These are phyloP conservation scores for Hortiboletus flavorubellus DNA, from an alignment of 768 basidiomycete genomes.

Conservation along the genomic window DNA sequence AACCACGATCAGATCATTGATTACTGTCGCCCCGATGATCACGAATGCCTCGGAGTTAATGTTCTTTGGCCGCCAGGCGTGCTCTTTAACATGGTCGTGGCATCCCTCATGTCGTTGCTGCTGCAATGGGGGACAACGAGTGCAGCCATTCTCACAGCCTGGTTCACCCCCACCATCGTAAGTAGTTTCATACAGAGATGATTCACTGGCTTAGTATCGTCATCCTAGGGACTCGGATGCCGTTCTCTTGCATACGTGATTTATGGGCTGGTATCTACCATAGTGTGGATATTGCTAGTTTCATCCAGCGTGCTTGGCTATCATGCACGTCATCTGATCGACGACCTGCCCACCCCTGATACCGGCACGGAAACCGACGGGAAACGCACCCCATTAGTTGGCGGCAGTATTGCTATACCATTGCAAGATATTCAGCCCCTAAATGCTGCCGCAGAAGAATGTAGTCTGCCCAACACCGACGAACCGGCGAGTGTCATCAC, in stretches of 20 bases:
- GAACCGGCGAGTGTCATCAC: neutral
- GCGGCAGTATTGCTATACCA: neutral
- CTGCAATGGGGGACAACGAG: constrained; percentile 34
- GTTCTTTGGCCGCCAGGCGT: constrained; percentile 24
- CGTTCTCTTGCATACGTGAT: constrained; percentile 32
- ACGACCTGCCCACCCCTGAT: neutral
- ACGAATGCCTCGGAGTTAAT: neutral
- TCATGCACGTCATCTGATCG: constrained; percentile 10
- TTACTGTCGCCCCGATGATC: constrained; percentile 18
- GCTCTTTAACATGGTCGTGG: constrained; percentile 26
- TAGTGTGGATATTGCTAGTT: constrained; percentile 31
- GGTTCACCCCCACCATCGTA: constrained; percentile 31
- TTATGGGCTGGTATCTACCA: constrained; percentile 29
- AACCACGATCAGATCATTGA: constrained; percentile 13
- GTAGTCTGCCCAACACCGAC: too few relatives aligned
- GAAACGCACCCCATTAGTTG: neutral
- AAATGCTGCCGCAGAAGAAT: neutral
- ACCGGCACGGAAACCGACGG: neutral
- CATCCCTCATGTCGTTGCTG: constrained; percentile 28
- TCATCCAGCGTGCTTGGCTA: constrained; percentile 27
- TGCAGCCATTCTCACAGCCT: constrained; percentile 27
- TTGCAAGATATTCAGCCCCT: neutral
- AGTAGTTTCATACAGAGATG: neutral
- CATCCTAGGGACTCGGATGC: constrained; percentile 31
- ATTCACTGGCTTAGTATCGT: neutral